Evolutionary conservation across 2,329 filamentous ascomycete genomes (phyloP).

Genomic region (Aspergillus ibericus): DNA sequence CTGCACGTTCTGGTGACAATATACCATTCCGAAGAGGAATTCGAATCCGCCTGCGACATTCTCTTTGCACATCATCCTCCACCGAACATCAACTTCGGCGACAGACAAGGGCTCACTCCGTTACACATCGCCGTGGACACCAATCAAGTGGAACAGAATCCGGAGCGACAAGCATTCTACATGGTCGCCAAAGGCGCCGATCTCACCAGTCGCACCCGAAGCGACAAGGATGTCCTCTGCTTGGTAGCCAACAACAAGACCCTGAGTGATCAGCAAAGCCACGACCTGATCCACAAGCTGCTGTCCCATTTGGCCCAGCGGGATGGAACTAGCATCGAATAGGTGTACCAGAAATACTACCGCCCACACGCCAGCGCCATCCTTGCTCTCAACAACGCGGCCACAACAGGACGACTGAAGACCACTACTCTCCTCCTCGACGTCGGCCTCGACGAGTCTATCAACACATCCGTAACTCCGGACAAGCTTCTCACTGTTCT

Average conservation of each 20-base stretch:
- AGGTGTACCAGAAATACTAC: conserved; percentile 20
- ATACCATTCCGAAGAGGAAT: conserved; percentile 24
- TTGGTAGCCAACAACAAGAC: conserved; percentile 20
- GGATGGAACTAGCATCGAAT: conserved; percentile 1
- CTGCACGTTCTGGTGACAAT: conserved; percentile 23
- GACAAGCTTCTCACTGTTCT: conserved; percentile 16
- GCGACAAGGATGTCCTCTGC: conserved; percentile 24
- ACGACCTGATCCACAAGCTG: conserved; percentile 21
- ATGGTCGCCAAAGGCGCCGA: conserved; percentile 24
- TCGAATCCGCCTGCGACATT: conserved; percentile 24
- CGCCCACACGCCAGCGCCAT: conserved; percentile 11
- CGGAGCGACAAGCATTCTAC: conserved; percentile 19
- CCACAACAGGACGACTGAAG: conserved; percentile 15
- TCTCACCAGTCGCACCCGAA: conserved; percentile 7
- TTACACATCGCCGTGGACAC: conserved; percentile 23
- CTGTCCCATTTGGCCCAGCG: conserved; percentile 13
- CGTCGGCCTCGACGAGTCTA: conserved; percentile 15
- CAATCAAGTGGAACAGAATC: conserved; percentile 12
- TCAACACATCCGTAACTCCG: conserved; percentile 16
- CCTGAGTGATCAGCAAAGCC: conserved; percentile 22
- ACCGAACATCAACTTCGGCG: conserved; percentile 22
- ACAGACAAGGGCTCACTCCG: conserved; percentile 20
- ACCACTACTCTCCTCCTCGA: conserved; percentile 21
- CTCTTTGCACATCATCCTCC: conserved; percentile 16
- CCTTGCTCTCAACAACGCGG: conserved; percentile 18